Percentiles rank a stretch among this genome's conserved stretches.
These are phyloP conservation scores for Lentinus polychrous DNA, from an alignment of 1,284 basidiomycete species.

Conservation along the genomic window DNA sequence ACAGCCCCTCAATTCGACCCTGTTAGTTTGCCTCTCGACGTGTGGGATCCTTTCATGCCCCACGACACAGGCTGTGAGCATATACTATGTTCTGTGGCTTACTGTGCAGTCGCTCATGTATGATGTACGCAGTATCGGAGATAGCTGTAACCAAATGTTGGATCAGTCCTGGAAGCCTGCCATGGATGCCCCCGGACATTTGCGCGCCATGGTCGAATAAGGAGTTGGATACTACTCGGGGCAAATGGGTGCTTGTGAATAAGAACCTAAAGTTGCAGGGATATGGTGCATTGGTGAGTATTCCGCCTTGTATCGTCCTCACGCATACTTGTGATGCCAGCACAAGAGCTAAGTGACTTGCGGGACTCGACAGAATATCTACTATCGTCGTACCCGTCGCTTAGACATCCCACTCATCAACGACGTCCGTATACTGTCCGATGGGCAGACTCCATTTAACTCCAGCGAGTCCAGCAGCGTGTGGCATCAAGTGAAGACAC, in stretches of 20 bases:
- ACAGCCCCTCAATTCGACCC: constrained; percentile 26
- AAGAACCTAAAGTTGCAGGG: constrained; percentile 65
- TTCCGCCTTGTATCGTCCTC: background rate
- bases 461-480: constrained; percentile 4
- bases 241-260: constrained; percentile 84
- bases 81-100: constrained; percentile 3
- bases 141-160: constrained; percentile 69
- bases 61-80: constrained; percentile 77
- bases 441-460: background rate
- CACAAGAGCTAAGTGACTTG: background rate
- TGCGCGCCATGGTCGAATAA: constrained; percentile 67
- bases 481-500: constrained; percentile 50
- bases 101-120: background rate
- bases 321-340: background rate
- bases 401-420: constrained; percentile 67
- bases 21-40: constrained; percentile 71
- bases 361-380: constrained; percentile 50
- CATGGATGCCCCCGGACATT: constrained; percentile 28
- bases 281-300: constrained; percentile 9
- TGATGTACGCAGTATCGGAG: constrained; percentile 57
- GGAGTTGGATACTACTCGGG: constrained; percentile 71
- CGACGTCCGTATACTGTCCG: constrained; percentile 50
- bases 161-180: constrained; percentile 48
- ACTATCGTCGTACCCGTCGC: constrained; percentile 79
- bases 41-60: constrained; percentile 74